A percentile compares a stretch with the other conserved stretches of the same genome.
phyloP scores from a whole-genome alignment of 2,329 filamentous ascomycete species.

The Sporothrix globosa region DNA sequence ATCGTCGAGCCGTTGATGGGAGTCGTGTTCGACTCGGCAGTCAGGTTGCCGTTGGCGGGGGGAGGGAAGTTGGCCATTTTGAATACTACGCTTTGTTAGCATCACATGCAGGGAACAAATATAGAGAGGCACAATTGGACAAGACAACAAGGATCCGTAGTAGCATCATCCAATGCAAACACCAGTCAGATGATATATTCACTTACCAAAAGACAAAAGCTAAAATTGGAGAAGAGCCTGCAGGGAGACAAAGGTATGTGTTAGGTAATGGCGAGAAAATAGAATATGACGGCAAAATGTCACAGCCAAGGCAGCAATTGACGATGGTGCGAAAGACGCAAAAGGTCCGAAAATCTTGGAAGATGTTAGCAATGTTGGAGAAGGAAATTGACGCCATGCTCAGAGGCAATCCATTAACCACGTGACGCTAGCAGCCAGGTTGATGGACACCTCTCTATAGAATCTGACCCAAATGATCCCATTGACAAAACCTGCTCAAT shows the following conservation, averaged over 20 bases:
- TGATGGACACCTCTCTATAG: neutral
- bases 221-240: constrained; percentile 11
- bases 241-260: neutral
- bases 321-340: neutral
- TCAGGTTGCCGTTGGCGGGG: constrained; percentile 35
- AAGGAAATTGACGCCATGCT: neutral
- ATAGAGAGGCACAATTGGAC: neutral
- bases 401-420: neutral
- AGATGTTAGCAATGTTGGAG: neutral
- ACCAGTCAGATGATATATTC: neutral
- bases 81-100: neutral
- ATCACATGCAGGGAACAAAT: no score
- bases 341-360: neutral
- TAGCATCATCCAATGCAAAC: neutral
- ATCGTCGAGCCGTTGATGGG: constrained; percentile 42
- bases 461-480: neutral
- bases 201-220: constrained; percentile 28
- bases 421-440: neutral
- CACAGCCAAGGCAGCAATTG: neutral
- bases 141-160: neutral
- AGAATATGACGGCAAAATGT: neutral
- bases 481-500: neutral
- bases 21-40: constrained; percentile 36
- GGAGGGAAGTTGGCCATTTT: constrained; percentile 37
- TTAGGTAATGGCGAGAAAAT: neutral